Base-by-base conservation (phyloP, 192 early-diverging fungal genomes). In the Podochytrium sp. region DNA sequence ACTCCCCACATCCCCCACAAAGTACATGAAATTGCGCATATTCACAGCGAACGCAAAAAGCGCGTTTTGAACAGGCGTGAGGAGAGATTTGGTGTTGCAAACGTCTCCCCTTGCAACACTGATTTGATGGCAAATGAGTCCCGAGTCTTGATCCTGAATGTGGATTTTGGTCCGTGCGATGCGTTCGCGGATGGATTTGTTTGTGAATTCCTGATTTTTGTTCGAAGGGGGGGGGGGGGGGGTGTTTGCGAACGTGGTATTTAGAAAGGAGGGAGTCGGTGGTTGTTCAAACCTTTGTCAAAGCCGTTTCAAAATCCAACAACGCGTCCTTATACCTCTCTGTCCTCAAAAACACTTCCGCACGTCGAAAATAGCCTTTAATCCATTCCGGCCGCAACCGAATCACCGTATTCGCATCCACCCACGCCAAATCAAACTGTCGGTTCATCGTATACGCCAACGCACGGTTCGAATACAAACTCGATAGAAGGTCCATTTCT, bases 11-110 rank as follows among this genome's bases (percentile, higher is more conserved):
- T 96, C 92, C 33, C 80, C 93, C 12, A 96, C 80, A 27, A 95
- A 64, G 78, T 97, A 95, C 23, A 95, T 85, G 66, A 90, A 93
- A 79, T 97, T 97, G 51, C 84, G 85, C 93, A 97, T 94, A 27
- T 89, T 84, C 10, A 75, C 75, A 6, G 95, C 95, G 78, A 90
- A 94, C 52, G 87, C 86, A 74, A 89, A 93, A 34, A 97, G 87
- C 53, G 83, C 59, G 40, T 84, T 86, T 65, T 94, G 90, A 47
- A 97, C 89, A 47, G 91, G 93, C 37, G 90, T 87, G 35, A 88
- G 68, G 25, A 84, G 89, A 82, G 39, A 57, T 33, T 29, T 39
- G 27, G 32, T 72, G 34, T 33, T 65, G 67, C n/a, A 77, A 12
- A 66, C 3, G 23, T 57, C 43, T 7, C 64, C 66, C 12, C 58